Base-by-base conservation (phyloP, 805 yeast genomes). In the Candida nitratophila region DNA sequence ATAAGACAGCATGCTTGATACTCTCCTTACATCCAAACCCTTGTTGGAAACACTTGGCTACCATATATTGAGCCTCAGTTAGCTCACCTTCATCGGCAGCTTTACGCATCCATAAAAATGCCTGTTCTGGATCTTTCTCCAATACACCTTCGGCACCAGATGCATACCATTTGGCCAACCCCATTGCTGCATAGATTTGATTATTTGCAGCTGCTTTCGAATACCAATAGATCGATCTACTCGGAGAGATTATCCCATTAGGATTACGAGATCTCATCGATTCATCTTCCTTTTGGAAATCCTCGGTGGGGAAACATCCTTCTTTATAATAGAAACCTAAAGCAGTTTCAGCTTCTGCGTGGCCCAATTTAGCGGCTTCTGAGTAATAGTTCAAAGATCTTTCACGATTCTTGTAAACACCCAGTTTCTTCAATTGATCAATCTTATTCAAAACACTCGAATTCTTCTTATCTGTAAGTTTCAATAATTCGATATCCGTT, bases 91-190 rank as follows among this genome's bases (percentile, higher is more conserved):
- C 73, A 44, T 76, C 77, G 0, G 86, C 76, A 66, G 84, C 82
- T 45, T 73, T 72, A 8, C 68, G 54, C 4, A 87, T 84, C 81
- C 87, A 84, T 16, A 74, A 59, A 50, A 76, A 81, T 1, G 89
- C 87, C 64, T 82, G 83, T 38, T 68, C 70, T 50, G 77, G 83
- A 58, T 80, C 79, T 8, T 74, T 71, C 37, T 65, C 63, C 37
- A 84, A 58, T 1, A 77, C 64, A 2, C 71, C 76, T 14, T 70
- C 68, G 0, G 78, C 79, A 2, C 95, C 95, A 0, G 88, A 79
- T 12, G 84, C 69, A 52, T 81, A 78, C 90, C 91, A 84, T 40
- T 89, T 89, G 47, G 84, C 76, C 31, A 85, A 63, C 0, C 86
- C 87, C 57, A 85, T 68, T 57, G 84, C 83, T 3, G 86, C 81